These are phyloP conservation scores for Nadsonia fulvescens DNA, from an alignment of 805 yeast species.

Conservation along the genomic window DNA sequence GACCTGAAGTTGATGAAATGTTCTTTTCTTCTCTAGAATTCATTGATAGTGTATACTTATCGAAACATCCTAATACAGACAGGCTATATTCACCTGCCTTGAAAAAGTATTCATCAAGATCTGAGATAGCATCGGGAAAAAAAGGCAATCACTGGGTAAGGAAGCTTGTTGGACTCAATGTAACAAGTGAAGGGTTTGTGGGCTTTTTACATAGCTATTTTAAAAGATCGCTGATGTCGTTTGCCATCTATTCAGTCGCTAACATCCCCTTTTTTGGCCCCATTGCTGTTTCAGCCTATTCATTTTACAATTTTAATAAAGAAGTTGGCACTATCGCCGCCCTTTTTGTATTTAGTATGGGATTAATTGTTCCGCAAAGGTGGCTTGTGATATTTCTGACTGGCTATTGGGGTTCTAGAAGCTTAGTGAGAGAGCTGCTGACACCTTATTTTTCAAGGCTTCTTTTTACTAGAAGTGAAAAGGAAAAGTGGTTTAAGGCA, in stretches of 20 bases:
- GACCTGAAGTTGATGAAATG: constrained; percentile 24
- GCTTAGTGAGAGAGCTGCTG: constrained; percentile 28
- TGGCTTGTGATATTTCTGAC: constrained; percentile 23
- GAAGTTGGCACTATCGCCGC: constrained; percentile 32
- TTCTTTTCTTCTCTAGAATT: constrained; percentile 23
- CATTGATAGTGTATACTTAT: constrained; percentile 22
- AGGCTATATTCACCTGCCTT: constrained; percentile 9
- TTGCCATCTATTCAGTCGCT: constrained; percentile 20
- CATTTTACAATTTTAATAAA: constrained; percentile 27
- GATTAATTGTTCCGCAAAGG: constrained; percentile 21
- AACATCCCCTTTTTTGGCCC: constrained; percentile 26
- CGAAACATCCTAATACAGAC: constrained; percentile 23
- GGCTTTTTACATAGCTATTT: constrained; percentile 7
- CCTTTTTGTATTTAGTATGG: constrained; percentile 18
- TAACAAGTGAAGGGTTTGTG: constrained; percentile 2
- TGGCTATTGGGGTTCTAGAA: constrained; percentile 29
- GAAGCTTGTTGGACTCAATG: background rate
- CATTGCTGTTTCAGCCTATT: constrained; percentile 23
- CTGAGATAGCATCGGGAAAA: constrained; percentile 5
- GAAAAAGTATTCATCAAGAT: constrained; percentile 1
- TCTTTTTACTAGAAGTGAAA: constrained; percentile 25
- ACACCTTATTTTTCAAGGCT: constrained; percentile 32
- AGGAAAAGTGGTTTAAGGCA: constrained; percentile 30
- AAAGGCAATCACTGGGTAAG: constrained; percentile 1
- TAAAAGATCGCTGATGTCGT: constrained; percentile 15